These are phyloP conservation scores for Lactifluus hygrophoroides DNA, from an alignment of 768 basidiomycete genomes.

Conservation along the genomic window DNA sequence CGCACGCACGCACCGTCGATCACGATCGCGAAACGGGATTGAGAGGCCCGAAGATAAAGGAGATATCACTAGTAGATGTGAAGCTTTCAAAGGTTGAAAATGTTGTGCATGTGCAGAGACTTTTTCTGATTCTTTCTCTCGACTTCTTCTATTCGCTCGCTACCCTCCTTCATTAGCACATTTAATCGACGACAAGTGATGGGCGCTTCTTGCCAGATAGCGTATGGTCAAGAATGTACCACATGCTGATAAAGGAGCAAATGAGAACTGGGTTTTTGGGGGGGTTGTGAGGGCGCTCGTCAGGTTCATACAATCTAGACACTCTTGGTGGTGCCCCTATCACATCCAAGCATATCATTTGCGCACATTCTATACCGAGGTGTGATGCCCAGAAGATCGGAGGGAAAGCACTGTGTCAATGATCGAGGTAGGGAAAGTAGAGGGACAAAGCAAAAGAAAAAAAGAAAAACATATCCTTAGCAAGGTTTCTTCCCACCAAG, in stretches of 20 bases:
- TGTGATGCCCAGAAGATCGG: neutral
- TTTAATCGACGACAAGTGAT: neutral
- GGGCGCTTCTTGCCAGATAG: conserved; percentile 3
- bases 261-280: conserved; percentile 2
- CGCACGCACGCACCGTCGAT: neutral
- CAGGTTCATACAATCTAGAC: neutral
- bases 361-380: neutral
- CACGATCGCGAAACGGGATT: neutral
- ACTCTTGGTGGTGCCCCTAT: neutral
- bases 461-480: neutral
- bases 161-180: neutral
- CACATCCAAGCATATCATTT: neutral
- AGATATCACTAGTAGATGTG: neutral
- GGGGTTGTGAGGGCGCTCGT: neutral
- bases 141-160: neutral
- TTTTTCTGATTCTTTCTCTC: neutral
- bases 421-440: neutral
- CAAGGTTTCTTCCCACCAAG: neutral
- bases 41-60: neutral
- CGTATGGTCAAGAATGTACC: neutral
- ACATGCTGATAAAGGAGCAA: neutral
- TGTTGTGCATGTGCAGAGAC: neutral
- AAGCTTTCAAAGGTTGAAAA: too few species aligned
- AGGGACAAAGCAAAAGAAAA: neutral
- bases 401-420: neutral